Evolutionary conservation across 2,329 filamentous ascomycete genomes (phyloP).

Genomic region (Aureobasidium sp.): DNA sequence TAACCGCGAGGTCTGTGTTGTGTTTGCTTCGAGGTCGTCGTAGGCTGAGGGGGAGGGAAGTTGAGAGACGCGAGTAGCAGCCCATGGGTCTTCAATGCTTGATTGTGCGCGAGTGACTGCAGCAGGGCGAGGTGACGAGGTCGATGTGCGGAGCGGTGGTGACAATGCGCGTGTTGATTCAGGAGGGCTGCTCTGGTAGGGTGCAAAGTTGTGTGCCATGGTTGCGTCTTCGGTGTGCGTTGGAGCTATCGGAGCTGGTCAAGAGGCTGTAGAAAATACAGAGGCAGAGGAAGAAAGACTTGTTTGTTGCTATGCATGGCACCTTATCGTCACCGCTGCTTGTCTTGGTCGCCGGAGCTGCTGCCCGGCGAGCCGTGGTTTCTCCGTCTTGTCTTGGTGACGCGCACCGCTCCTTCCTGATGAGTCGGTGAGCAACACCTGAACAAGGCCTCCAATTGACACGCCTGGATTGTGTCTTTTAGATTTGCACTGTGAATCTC

Average conservation of each 20-base stretch:
- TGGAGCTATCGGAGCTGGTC: neutral
- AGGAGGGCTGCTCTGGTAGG: conserved; percentile 88
- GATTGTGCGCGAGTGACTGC: conserved; percentile 33
- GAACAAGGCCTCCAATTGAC: neutral
- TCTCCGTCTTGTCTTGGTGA: conserved; percentile 7
- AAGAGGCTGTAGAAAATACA: neutral
- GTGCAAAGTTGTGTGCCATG: conserved; percentile 57
- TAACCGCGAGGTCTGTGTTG: conserved; percentile 22
- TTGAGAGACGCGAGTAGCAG: conserved; percentile 34
- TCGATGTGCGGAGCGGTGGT: conserved; percentile 49
- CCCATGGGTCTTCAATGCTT: conserved; percentile 33
- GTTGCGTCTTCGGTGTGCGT: neutral
- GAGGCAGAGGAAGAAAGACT: neutral
- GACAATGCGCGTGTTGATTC: conserved; percentile 77
- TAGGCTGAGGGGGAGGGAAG: conserved; percentile 32
- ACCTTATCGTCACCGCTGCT: conserved; percentile 12
- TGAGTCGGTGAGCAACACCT: neutral
- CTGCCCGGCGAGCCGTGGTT: neutral
- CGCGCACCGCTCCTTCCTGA: conserved; percentile 3
- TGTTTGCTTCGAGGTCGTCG: conserved; percentile 27
- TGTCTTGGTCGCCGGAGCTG: neutral
- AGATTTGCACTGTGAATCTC: neutral
- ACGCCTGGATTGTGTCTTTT: neutral
- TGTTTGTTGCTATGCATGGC: neutral
- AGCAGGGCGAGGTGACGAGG: conserved; percentile 49